phyloP scores from a whole-genome alignment of 2,329 filamentous ascomycete species.

The Amauroascus niger region DNA sequence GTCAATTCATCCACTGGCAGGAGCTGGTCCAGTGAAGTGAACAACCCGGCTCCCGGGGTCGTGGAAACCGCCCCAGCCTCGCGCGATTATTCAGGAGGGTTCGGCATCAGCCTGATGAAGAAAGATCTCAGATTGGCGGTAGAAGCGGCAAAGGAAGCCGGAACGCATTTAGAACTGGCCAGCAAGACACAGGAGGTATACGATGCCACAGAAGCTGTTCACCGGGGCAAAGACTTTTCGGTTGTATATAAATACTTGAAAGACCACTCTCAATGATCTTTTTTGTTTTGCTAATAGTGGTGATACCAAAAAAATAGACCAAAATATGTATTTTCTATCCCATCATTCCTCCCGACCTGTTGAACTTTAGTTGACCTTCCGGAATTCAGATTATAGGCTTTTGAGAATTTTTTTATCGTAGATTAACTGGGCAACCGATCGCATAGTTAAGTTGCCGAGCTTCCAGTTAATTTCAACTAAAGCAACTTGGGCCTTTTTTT shows the following conservation, averaged over 20 bases:
- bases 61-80: conserved; percentile 64
- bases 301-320: conserved; percentile 1
- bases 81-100: conserved; percentile 67
- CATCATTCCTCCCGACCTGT: no score
- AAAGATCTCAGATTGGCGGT: conserved; percentile 69
- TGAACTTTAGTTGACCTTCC: no score
- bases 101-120: conserved; percentile 67
- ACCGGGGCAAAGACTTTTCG: conserved; percentile 67
- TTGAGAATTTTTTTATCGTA: no score
- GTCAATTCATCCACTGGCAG: conserved; percentile 90
- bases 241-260: conserved; percentile 64
- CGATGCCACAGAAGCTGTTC: conserved; percentile 51
- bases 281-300: not conserved
- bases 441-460: no score
- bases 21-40: conserved; percentile 93
- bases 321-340: not conserved
- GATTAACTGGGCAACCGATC: no score
- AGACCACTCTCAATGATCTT: conserved; percentile 21
- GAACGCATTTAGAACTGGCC: conserved; percentile 56
- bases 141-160: conserved; percentile 58
- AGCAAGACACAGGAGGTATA: conserved; percentile 58
- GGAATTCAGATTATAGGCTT: no score
- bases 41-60: conserved; percentile 87
- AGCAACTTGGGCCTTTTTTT: no score
- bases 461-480: no score